Conservation (phyloP, 257 asterid genomes). For the Solanum arcanum region DNA sequence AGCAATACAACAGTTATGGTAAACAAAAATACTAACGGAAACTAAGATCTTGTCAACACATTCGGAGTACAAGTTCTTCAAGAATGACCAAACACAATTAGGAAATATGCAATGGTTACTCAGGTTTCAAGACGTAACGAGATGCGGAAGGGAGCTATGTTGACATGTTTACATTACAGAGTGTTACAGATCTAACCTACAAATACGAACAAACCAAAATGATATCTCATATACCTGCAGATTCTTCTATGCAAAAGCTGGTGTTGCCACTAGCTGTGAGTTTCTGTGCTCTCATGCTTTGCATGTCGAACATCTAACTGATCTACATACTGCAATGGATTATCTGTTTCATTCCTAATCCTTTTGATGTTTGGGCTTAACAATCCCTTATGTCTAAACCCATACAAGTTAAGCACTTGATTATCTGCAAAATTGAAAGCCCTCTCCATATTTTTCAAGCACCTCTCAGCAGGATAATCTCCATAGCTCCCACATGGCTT, state of each 20-base stretch:
- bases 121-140: not conserved
- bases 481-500: constrained; percentile 94
- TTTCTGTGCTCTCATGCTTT: constrained; percentile 19
- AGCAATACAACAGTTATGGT: not conserved
- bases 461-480: constrained; percentile 80
- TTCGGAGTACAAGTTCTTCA: not conserved
- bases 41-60: not conserved
- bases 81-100: not conserved
- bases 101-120: not conserved
- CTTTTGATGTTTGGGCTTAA: constrained; percentile 84
- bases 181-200: not conserved
- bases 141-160: not conserved
- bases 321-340: constrained; percentile 66
- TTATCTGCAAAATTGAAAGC: constrained; percentile 93
- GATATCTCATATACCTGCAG: constrained; percentile 22
- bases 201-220: not conserved
- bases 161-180: not conserved
- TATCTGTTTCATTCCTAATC: constrained; percentile 66
- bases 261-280: constrained; percentile 30
- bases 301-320: constrained; percentile 73
- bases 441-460: constrained; percentile 89
- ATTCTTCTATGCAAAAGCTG: constrained; percentile 6
- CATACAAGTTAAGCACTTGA: constrained; percentile 76
- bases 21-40: not conserved
- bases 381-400: constrained; percentile 89